phyloP scores from a whole-genome alignment of 495 filamentous ascomycete genomes.

The Penicillium fimorum region DNA sequence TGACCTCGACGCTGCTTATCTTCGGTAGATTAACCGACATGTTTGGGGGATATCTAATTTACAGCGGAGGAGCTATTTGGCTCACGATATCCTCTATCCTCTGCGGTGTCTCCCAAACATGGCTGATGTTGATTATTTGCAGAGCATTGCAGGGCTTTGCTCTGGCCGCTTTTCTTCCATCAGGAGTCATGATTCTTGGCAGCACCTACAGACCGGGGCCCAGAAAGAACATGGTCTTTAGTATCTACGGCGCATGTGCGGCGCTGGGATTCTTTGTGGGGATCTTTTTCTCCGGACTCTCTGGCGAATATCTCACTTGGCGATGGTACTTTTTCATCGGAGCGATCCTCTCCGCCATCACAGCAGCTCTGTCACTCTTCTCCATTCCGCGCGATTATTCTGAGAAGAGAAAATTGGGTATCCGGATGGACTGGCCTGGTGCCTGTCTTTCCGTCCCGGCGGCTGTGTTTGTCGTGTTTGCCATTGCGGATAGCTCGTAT shows the following conservation, averaged over 20 bases:
- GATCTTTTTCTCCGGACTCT: slow-evolving; percentile 75
- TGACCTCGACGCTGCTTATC: slow-evolving; percentile 71
- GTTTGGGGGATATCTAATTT: slow-evolving; percentile 73
- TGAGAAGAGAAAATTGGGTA: slow-evolving; percentile 43
- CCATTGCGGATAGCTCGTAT: slow-evolving; percentile 72
- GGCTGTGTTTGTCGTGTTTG: slow-evolving; percentile 70
- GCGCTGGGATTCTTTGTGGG: slow-evolving; percentile 79
- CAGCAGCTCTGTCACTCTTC: slow-evolving; percentile 53
- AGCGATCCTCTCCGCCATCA: slow-evolving; percentile 51
- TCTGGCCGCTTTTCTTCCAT: slow-evolving; percentile 73
- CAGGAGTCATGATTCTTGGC: slow-evolving; percentile 75
- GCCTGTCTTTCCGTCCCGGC: slow-evolving; percentile 61
- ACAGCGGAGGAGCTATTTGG: slow-evolving; percentile 68
- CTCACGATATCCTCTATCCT: slow-evolving; percentile 69
- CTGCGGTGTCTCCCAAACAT: slow-evolving; percentile 67
- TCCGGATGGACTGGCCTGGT: slow-evolving; percentile 73
- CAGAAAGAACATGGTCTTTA: slow-evolving; percentile 82
- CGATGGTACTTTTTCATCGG: slow-evolving; percentile 83
- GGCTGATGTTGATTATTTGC: slow-evolving; percentile 70
- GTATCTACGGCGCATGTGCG: slow-evolving; percentile 74
- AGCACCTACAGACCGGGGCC: slow-evolving; percentile 80
- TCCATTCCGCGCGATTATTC: slow-evolving; percentile 64
- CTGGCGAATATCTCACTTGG: slow-evolving; percentile 64
- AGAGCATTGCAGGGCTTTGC: slow-evolving; percentile 80
- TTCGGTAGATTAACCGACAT: slow-evolving; percentile 77